Evolutionary conservation across 2,329 filamentous ascomycete species (phyloP), one percentile per base, ranked within the genome.

Genomic region (Bimuria novae-zelandiae): DNA sequence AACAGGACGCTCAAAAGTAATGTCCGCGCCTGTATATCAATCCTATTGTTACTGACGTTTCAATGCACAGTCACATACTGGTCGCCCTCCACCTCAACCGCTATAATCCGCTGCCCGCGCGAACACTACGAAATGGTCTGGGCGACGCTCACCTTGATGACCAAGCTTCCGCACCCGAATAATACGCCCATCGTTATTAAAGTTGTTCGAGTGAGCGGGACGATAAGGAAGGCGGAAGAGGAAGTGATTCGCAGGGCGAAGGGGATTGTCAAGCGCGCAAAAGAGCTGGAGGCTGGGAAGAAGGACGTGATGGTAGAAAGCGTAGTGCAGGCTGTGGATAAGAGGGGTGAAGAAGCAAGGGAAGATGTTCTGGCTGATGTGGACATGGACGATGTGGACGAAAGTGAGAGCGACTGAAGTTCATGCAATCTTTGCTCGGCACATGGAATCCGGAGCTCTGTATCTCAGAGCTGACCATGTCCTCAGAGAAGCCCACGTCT

Each of bases 191-290:
- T 92, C 65, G 87, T 93, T 1, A 89, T 96, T 57, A 86, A 88
- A 40, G 92, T 99, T 12, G 84, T 96, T 6, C 83, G 90, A 56
- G 90, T 97, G 12, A 94, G 90, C 60, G 94, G 93, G 14, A 99
- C 94, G 3, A 96, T 99, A 67, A 88, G 87, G 63, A 96, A 96
- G 74, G 88, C 86, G 2, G 92, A 97, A 74, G 87, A 96, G 70
- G 92, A 96, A 73, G 91, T 92, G 30, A 89, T 97, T 64, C 82
- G 87, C 3, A 82, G 90, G 55, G 90, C 91, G 36, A 86, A 89
- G 62, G 79, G 81, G 51, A 82, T 91, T 51, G 87, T 96, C 54
- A 77, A 89, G 37, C 82, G 85, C 25, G 86, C 88, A 47, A 83
- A 82, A 67, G 82, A 81, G 23, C 79, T 52, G 33, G 62, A 70